Evolutionary conservation across 345 rosid species (phyloP), one percentile per base, ranked within the genome.

Genomic region (Gossypioides kirkii): DNA sequence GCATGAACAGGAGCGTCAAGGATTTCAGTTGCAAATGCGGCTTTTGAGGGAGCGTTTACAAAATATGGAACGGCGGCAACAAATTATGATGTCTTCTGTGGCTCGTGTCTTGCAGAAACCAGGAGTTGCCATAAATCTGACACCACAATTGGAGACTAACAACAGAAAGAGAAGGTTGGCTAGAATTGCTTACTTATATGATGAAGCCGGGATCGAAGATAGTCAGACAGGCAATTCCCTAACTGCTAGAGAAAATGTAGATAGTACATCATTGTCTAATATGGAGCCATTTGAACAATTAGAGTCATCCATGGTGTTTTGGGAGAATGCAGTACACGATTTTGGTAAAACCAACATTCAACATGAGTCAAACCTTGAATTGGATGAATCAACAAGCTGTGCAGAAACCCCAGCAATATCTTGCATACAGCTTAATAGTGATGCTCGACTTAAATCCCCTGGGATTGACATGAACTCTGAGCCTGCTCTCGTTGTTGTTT

Each of bases 401-500:
- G 87, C 83, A 22, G 90, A 90, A 69, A 90, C 93, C 78, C 88
- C 90, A 49, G 83, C 79, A 52, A 73, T 80, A 81, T 82, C 96
- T 26, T 79, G 88, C 71, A 49, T 82, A 22, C 93, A 87, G 58
- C 80, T 87, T 32, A 84, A 80, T 72, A 64, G 82, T 3, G 93
- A 88, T 49, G 70, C 64, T 13, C 73, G 78, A 69, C 84, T 90
- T 0, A 86, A 82, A 73, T 84, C 96, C 14, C 89, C 94, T 28
- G 77, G 83, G 61, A 90, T 93, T 45, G 97, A 93, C 84, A 94
- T 94, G 98, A 91, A 94, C 70, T 82, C 86, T 11, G 94, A 86
- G 82, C 98, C 93, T 16, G 73, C 76, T 52, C 41, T 16, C 1
- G 52, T 78, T 66, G 73, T 45, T 74, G 74, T 71, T 59, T 50